A percentile compares a stretch with the other conserved stretches of the same genome.
Evolutionary conservation across 1,284 basidiomycete genomes (phyloP).

Genomic region (Clitocybe nebularis): DNA sequence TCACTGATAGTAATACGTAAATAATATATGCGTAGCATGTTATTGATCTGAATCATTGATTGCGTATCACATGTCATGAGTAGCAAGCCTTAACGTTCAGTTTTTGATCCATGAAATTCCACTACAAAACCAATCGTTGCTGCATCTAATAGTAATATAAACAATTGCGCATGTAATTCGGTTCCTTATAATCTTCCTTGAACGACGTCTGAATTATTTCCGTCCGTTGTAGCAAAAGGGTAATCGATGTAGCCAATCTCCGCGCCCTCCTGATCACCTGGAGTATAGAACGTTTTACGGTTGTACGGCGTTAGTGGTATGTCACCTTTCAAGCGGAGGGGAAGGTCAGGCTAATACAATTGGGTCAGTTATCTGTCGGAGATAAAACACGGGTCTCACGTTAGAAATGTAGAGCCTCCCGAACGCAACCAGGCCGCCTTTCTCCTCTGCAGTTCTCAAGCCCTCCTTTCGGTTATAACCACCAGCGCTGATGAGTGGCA

Average conservation of each 20-base stretch:
- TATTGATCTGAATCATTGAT: too few relatives aligned
- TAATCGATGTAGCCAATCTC: slow-evolving; percentile 39
- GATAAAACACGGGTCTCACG: slow-evolving; percentile 22
- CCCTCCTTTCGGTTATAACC: slow-evolving; percentile 35
- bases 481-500: slow-evolving; percentile 47
- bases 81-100: too few relatives aligned
- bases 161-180: too few relatives aligned
- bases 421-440: slow-evolving; percentile 35
- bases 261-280: slow-evolving; percentile 14
- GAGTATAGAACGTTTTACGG: slow-evolving; percentile 29
- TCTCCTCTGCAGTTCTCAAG: slow-evolving; percentile 25
- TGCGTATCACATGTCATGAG: too few relatives aligned
- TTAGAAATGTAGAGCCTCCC: slow-evolving; percentile 45
- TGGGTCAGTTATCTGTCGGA: background rate
- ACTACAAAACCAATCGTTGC: too few relatives aligned
- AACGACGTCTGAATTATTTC: too few relatives aligned
- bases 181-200: too few relatives aligned
- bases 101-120: too few relatives aligned
- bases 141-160: too few relatives aligned
- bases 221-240: slow-evolving; percentile 21
- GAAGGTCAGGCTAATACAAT: slow-evolving; percentile 47
- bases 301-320: slow-evolving; percentile 29
- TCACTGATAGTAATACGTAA: too few relatives aligned
- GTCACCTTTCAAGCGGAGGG: slow-evolving; percentile 34
- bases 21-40: too few relatives aligned